Evolutionary conservation across 805 yeast species (phyloP).

Genomic region (Saccharomycopsis javanensis): DNA sequence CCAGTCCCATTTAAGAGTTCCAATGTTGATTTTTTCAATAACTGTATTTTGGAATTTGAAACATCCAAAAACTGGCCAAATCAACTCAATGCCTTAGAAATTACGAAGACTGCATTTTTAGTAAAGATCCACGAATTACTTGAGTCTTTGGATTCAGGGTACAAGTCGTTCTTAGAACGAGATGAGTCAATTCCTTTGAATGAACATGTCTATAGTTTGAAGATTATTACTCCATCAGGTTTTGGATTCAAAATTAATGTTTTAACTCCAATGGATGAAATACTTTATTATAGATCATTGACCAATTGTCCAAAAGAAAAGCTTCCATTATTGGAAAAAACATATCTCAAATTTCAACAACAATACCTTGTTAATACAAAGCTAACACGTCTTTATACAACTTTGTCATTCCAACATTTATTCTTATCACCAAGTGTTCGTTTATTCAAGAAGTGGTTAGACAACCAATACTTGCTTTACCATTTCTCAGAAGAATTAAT

Average conservation of each 20-base stretch:
- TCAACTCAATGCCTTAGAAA: conserved; percentile 74
- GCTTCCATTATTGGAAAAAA: conserved; percentile 47
- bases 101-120: conserved; percentile 83
- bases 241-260: conserved; percentile 74
- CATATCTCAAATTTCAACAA: conserved; percentile 54
- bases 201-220: conserved; percentile 44
- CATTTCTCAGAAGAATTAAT: conserved; percentile 72
- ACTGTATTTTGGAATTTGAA: conserved; percentile 79
- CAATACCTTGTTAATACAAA: conserved; percentile 58
- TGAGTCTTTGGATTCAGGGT: conserved; percentile 34
- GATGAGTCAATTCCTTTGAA: conserved; percentile 63
- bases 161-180: conserved; percentile 49
- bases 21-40: conserved; percentile 71
- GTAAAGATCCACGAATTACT: conserved; percentile 46
- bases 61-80: conserved; percentile 93
- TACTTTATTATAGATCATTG: conserved; percentile 62
- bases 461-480: conserved; percentile 61
- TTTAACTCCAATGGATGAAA: conserved; percentile 75
- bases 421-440: conserved; percentile 74
- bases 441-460: conserved; percentile 82
- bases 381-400: conserved; percentile 72
- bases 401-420: conserved; percentile 61
- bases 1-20: conserved; percentile 78
- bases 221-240: conserved; percentile 79
- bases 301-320: conserved; percentile 52